A percentile compares a stretch with the other conserved stretches of the same genome.
Evolutionary conservation across 192 early-diverging fungal species (phyloP).

Genomic region (Diversispora eburnea): DNA sequence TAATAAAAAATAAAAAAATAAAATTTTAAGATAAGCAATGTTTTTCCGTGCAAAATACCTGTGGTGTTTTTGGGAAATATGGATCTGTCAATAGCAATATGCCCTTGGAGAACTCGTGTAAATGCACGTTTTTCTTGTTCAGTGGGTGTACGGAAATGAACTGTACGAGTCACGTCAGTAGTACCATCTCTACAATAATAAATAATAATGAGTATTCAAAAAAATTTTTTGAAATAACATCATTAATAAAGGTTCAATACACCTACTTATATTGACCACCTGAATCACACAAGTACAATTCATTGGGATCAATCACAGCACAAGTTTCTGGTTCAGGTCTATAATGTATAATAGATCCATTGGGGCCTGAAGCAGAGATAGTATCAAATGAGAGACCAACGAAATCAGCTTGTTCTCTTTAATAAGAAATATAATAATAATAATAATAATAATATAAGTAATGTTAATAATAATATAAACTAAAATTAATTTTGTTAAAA

Average conservation of each 20-base stretch:
- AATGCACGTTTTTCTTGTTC: slow-evolving; percentile 86
- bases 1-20: neutral
- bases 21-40: neutral
- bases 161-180: slow-evolving; percentile 95
- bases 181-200: slow-evolving; percentile 69
- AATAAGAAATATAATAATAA: neutral
- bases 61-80: slow-evolving; percentile 86
- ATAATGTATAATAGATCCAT: slow-evolving; percentile 98
- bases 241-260: neutral
- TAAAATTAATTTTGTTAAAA: neutral
- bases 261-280: slow-evolving; percentile 82
- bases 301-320: slow-evolving; percentile 63
- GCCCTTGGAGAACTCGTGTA: slow-evolving; percentile 97
- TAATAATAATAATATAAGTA: too few species aligned
- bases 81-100: slow-evolving; percentile 85
- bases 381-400: slow-evolving; percentile 95
- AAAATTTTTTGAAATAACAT: neutral
- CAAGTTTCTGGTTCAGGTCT: slow-evolving; percentile 80
- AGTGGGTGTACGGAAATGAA: slow-evolving; percentile 84
- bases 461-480: too few species aligned
- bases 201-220: neutral
- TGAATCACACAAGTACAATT: slow-evolving; percentile 93
- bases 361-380: slow-evolving; percentile 94
- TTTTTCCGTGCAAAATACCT: slow-evolving; percentile 29
- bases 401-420: slow-evolving; percentile 68